Conservation (phyloP, 495 filamentous ascomycete species). For the Neurospora sp. region DNA sequence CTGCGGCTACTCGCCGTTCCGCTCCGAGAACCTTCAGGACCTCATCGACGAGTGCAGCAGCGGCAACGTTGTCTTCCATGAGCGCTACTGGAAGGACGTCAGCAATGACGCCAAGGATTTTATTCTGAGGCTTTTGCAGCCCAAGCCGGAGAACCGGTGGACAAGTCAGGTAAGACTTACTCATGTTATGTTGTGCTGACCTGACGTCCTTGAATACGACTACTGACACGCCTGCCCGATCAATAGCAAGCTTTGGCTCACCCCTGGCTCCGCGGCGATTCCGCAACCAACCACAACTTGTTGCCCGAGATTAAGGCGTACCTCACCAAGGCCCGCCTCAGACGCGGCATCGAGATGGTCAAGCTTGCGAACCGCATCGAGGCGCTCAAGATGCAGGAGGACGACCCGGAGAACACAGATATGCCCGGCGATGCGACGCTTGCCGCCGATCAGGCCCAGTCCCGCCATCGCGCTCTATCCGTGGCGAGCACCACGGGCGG, state of each 20-base stretch:
- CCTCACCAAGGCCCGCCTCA: conserved; percentile 80
- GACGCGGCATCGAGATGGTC: conserved; percentile 91
- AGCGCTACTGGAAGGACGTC: conserved; percentile 97
- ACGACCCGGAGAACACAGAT: conserved; percentile 59
- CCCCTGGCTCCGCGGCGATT: conserved; percentile 82
- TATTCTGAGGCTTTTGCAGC: conserved; percentile 71
- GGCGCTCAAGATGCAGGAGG: conserved; percentile 89
- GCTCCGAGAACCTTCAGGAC: conserved; percentile 84
- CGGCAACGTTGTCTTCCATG: conserved; percentile 91
- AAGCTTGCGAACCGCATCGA: conserved; percentile 97
- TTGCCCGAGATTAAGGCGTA: conserved; percentile 94
- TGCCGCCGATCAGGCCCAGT: conserved; percentile 52
- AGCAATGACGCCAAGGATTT: conserved; percentile 94
- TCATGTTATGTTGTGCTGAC: conserved; percentile 1
- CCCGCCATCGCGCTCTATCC: conserved; percentile 11
- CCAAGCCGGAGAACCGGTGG: conserved; percentile 64
- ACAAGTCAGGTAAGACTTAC: conserved; percentile 55
- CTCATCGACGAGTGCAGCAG: conserved; percentile 90
- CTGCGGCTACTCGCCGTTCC: conserved; percentile 97
- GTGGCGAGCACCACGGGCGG: conserved; percentile 9
- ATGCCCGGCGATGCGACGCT: conserved; percentile 53
- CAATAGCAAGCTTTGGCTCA: conserved; percentile 67
- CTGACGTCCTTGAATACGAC: not conserved
- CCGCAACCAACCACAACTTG: conserved; percentile 88
- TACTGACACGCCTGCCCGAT: not conserved